phyloP scores from a whole-genome alignment of 2,329 filamentous ascomycete genomes.

The Canariomyces notabilis region DNA sequence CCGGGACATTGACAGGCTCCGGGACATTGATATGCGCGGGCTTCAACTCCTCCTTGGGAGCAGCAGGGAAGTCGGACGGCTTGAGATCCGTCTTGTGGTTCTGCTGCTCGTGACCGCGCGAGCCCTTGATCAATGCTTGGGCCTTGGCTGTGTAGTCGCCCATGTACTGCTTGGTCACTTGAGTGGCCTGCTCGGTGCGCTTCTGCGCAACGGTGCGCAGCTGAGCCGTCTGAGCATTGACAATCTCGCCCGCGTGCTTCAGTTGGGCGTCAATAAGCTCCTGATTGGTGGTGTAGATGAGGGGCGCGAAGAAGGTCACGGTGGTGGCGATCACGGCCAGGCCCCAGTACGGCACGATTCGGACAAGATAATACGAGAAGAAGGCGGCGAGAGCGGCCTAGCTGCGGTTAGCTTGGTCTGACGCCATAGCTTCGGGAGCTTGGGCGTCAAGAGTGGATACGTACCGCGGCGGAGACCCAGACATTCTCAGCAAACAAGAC shows the following conservation, averaged over 20 bases:
- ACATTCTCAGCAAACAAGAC: slow-evolving; percentile 66
- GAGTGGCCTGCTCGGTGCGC: slow-evolving; percentile 58
- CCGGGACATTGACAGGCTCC: neutral
- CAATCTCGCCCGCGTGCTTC: slow-evolving; percentile 50
- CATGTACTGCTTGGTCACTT: slow-evolving; percentile 62
- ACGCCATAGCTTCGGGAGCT: slow-evolving; percentile 14
- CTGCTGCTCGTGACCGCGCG: slow-evolving; percentile 23
- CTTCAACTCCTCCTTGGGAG: slow-evolving; percentile 36
- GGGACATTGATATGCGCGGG: slow-evolving; percentile 4
- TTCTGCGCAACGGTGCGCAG: slow-evolving; percentile 57
- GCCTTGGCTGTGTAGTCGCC: slow-evolving; percentile 65
- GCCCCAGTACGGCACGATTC: slow-evolving; percentile 66
- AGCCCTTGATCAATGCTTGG: slow-evolving; percentile 54
- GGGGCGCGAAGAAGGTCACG: slow-evolving; percentile 55
- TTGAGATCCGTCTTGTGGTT: slow-evolving; percentile 29
- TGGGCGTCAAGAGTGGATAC: slow-evolving; percentile 29
- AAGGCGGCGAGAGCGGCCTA: slow-evolving; percentile 58
- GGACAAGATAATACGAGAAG: slow-evolving; percentile 63
- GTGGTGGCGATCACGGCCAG: slow-evolving; percentile 57
- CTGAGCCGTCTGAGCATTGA: slow-evolving; percentile 60
- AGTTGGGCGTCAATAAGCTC: slow-evolving; percentile 63
- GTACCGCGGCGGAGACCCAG: slow-evolving; percentile 53
- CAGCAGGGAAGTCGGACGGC: slow-evolving; percentile 46
- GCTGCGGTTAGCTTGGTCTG: slow-evolving; percentile 4
- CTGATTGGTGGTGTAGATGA: slow-evolving; percentile 63